These are phyloP conservation scores for Corrigiola litoralis DNA, from an alignment of 179 eudicot species.

Conservation along the genomic window DNA sequence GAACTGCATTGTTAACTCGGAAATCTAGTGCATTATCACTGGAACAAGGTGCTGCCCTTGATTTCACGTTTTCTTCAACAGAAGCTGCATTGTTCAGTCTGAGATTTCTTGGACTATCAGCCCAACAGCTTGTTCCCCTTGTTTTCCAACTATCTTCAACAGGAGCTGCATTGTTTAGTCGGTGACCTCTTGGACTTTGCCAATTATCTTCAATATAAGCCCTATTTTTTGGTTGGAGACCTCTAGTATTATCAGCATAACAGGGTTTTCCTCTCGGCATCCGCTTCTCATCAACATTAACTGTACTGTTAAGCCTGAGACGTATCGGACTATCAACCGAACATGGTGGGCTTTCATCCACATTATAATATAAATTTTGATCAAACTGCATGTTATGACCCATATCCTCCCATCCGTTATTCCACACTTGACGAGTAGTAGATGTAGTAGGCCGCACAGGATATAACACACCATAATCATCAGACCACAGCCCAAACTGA, in stretches of 20 bases:
- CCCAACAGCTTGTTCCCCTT: not conserved
- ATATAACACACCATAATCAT: conserved; percentile 22
- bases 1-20: not conserved
- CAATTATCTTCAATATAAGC: not conserved
- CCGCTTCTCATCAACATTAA: conserved; percentile 13
- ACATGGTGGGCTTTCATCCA: conserved; percentile 15
- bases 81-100: not conserved
- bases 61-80: conserved; percentile 10
- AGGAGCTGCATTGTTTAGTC: not conserved
- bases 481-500: conserved; percentile 27
- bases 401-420: conserved; percentile 20
- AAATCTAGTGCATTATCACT: conserved; percentile 5
- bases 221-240: not conserved
- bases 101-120: not conserved
- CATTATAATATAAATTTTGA: conserved; percentile 13
- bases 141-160: not conserved
- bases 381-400: conserved; percentile 16
- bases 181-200: not conserved
- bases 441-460: conserved; percentile 11
- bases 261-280: not conserved
- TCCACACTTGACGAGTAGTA: conserved; percentile 10
- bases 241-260: not conserved
- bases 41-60: not conserved
- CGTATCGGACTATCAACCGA: conserved; percentile 5
- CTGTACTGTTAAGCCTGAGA: not conserved